These are phyloP conservation scores for Pseudopyricularia javanii DNA, from an alignment of 2,329 filamentous ascomycete genomes.

Conservation along the genomic window DNA sequence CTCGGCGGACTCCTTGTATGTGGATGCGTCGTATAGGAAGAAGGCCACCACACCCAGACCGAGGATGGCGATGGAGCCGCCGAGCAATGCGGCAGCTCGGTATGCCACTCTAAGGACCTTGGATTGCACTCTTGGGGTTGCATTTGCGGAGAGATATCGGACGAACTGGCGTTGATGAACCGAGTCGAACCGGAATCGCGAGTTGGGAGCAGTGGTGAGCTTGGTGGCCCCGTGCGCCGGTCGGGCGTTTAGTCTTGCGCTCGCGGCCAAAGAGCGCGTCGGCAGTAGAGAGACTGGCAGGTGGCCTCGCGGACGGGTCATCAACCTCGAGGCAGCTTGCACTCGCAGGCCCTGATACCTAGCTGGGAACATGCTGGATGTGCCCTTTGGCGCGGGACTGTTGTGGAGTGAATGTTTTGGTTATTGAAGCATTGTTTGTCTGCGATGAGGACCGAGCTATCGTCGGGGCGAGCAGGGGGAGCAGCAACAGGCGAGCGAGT, in stretches of 20 bases:
- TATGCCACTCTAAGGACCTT: slow-evolving; percentile 47
- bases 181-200: not conserved
- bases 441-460: not conserved
- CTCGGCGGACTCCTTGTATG: slow-evolving; percentile 63
- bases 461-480: not conserved
- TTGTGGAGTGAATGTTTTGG: not conserved
- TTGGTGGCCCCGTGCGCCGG: not conserved
- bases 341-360: not conserved
- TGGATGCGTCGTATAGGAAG: slow-evolving; percentile 88
- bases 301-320: not conserved
- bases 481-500: not conserved
- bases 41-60: slow-evolving; percentile 64
- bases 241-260: not conserved
- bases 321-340: not conserved
- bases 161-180: slow-evolving; percentile 6
- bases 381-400: not conserved
- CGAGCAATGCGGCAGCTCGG: slow-evolving; percentile 58
- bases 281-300: not conserved
- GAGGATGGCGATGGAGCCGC: slow-evolving; percentile 61
- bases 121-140: slow-evolving; percentile 35
- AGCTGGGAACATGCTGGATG: not conserved
- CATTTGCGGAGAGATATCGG: slow-evolving; percentile 37
- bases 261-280: not conserved
- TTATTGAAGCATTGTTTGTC: not conserved
- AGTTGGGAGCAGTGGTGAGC: not conserved